These are phyloP conservation scores for Sarocladium kiliense DNA, from an alignment of 2,329 filamentous ascomycete species.

Conservation along the genomic window DNA sequence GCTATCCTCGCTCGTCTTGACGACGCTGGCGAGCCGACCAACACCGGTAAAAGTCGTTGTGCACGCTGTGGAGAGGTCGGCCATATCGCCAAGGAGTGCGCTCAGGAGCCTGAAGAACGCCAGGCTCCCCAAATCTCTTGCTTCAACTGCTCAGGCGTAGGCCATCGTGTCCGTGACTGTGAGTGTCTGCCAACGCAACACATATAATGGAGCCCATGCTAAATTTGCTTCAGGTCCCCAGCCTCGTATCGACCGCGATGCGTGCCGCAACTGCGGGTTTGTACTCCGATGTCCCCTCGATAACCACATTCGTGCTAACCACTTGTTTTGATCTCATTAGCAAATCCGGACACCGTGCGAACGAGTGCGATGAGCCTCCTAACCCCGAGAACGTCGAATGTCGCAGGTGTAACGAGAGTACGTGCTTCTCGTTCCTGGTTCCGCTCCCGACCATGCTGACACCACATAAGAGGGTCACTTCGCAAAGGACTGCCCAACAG, in stretches of 20 bases:
- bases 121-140: constrained; percentile 47
- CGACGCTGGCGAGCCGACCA: constrained; percentile 60
- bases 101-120: constrained; percentile 49
- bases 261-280: constrained; percentile 60
- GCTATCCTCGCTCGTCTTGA: constrained; percentile 61
- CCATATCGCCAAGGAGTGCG: constrained; percentile 56
- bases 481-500: constrained; percentile 58
- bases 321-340: constrained; percentile 19
- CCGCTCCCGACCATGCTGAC: neutral
- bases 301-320: no score
- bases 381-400: constrained; percentile 59
- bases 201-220: constrained; percentile 11
- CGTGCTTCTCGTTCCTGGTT: constrained; percentile 20
- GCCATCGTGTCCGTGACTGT: constrained; percentile 68
- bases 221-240: constrained; percentile 39
- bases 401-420: constrained; percentile 59
- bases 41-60: constrained; percentile 56
- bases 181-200: constrained; percentile 22
- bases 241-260: constrained; percentile 58
- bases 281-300: constrained; percentile 16
- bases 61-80: constrained; percentile 60
- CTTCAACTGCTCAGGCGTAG: constrained; percentile 57
- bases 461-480: constrained; percentile 52
- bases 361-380: constrained; percentile 55
- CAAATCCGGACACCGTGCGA: constrained; percentile 43